These are phyloP conservation scores for Thraustochytrium striatum DNA, from an alignment of 352 stramenopile genomes.

Conservation along the genomic window DNA sequence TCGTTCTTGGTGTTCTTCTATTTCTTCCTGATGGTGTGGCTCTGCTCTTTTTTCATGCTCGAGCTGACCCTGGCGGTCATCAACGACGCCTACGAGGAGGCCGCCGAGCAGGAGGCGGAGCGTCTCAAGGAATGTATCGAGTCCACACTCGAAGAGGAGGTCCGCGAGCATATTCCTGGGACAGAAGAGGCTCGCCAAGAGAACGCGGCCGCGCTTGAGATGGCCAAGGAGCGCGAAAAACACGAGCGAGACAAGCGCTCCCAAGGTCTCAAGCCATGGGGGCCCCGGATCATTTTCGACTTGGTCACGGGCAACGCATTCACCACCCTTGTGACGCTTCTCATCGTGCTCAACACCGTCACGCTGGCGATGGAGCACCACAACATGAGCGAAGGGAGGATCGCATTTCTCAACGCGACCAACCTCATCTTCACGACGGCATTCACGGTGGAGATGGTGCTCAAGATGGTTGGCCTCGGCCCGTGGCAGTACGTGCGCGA, in stretches of 20 bases:
- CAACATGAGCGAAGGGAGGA: constrained; percentile 59
- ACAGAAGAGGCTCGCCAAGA: no score
- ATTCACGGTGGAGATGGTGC: constrained; percentile 64
- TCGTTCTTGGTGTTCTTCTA: constrained; percentile 62
- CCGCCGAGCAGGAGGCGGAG: neutral
- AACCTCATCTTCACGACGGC: constrained; percentile 62
- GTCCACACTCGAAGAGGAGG: no score
- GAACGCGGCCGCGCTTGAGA: no score
- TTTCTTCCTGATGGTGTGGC: constrained; percentile 81
- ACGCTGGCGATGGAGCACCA: constrained; percentile 75
- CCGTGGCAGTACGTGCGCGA: constrained; percentile 63
- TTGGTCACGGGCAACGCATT: constrained; percentile 24
- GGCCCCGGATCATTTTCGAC: no score
- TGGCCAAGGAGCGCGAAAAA: no score
- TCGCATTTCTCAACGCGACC: constrained; percentile 54
- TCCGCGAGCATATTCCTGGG: no score
- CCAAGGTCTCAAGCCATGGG: no score
- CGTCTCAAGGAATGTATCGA: no score
- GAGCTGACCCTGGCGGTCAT: constrained; percentile 85
- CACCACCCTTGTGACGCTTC: constrained; percentile 7
- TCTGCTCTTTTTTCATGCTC: constrained; percentile 86
- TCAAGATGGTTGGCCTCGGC: constrained; percentile 78
- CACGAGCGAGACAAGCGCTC: no score
- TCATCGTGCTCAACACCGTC: constrained; percentile 74
- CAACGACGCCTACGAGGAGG: constrained; percentile 70